Evolutionary conservation across 2,329 filamentous ascomycete species (phyloP), one percentile per base, ranked within the genome.

Genomic region (Cryphonectria japonica): DNA sequence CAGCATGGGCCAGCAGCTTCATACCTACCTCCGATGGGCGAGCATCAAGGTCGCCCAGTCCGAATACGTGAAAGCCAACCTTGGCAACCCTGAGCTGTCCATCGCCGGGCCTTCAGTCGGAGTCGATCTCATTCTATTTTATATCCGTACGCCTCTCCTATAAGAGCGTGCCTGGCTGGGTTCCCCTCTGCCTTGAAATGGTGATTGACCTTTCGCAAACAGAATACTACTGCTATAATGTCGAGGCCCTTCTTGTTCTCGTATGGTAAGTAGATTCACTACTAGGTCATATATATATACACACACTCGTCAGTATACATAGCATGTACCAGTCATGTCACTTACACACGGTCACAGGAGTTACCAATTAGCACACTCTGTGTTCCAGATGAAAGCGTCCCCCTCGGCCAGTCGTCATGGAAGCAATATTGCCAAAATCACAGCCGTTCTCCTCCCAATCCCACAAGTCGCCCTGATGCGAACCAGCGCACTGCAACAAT

Each of bases 171-270:
- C 22, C n/a, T 46, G 2, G 29, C 32, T 34, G 57, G 26, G 34
- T 8, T n/a, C 1, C 14, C 16, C n/a, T 37, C 22, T 7, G 11
- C 11, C 19, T 8, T n/a, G 4, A 2, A 16, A 16, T 4, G 1
- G 16, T 43, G 14, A 61, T 73, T 76, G 60, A 76, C 72, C 34
- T 72, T 52, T 22, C 6, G 0, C 52, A 82, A 79, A 83, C 73
- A 86, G 85, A 86, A 74, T 85, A 83, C 66, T 86, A 85, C 71
- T 80, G 79, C 41, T 86, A 86, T 74, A 86, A 85, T 76, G 83
- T 83, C n/a, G 83, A 85, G 75, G 78, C 83, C 11, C 76, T 85
- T 41, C 78, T 85, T 46, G 78, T 83, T 7, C 76, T 85, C 7
- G 85, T 83, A 69, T 87, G 85, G 84, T 84, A 76, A 66, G 77